These are phyloP conservation scores for Colletotrichum musicola DNA, from an alignment of 2,329 filamentous ascomycete species.

Conservation along the genomic window DNA sequence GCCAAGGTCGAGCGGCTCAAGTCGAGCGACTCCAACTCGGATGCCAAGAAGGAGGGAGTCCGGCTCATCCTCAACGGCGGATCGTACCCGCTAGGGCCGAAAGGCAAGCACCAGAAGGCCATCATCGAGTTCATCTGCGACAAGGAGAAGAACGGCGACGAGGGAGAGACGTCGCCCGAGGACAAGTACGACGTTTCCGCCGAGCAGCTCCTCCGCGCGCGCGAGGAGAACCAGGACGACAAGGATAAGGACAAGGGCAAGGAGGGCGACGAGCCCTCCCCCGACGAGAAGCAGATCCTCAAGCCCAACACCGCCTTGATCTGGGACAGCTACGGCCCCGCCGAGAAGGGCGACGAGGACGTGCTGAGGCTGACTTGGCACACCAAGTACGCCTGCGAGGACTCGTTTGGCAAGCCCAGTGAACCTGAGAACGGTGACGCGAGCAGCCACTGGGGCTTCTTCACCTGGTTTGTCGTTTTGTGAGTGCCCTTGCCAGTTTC, in stretches of 20 bases:
- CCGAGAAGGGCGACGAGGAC: conserved; percentile 67
- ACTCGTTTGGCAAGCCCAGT: conserved; percentile 50
- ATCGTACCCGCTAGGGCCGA: conserved; percentile 65
- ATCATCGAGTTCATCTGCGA: conserved; percentile 91
- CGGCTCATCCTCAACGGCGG: conserved; percentile 76
- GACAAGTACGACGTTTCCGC: conserved; percentile 62
- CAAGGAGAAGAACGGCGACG: conserved; percentile 76
- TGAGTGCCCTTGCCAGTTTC: conserved; percentile 61
- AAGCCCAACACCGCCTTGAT: conserved; percentile 74
- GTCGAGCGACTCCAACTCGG: conserved; percentile 71
- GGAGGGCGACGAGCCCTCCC: conserved; percentile 49
- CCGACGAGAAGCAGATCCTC: conserved; percentile 63
- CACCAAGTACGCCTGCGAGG: conserved; percentile 88
- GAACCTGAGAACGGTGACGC: conserved; percentile 58
- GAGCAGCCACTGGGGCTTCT: conserved; percentile 86
- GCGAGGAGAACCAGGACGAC: conserved; percentile 49
- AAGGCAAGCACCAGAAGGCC: conserved; percentile 75
- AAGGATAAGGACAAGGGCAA: conserved; percentile 53
- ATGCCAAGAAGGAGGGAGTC: conserved; percentile 78
- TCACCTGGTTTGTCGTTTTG: conserved; percentile 97
- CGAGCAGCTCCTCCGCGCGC: conserved; percentile 39
- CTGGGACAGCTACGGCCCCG: conserved; percentile 78
- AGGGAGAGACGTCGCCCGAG: conserved; percentile 73
- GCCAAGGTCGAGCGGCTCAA: conserved; percentile 76
- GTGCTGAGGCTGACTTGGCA: conserved; percentile 85